Percentiles rank a stretch among this genome's conserved stretches.
phyloP scores from a whole-genome alignment of 805 yeast species.

The Lipomyces lipofer region DNA sequence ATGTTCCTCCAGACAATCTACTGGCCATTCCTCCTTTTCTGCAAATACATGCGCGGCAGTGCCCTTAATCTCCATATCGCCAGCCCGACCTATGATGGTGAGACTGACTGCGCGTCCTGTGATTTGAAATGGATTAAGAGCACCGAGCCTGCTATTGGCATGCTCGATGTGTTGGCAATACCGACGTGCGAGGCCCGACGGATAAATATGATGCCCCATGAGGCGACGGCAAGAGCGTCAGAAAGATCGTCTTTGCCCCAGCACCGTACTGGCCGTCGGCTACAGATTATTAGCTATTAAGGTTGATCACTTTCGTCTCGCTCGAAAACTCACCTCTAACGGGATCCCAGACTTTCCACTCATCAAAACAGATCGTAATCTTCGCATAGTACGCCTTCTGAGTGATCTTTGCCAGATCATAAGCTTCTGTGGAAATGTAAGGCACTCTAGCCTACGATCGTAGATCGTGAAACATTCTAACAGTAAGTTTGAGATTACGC shows the following conservation, averaged over 20 bases:
- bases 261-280: conserved; percentile 41
- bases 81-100: conserved; percentile 38
- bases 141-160: no score
- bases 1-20: conserved; percentile 40
- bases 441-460: no score
- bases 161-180: conserved; percentile 43
- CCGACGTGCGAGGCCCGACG: conserved; percentile 40
- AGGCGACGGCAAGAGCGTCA: conserved; percentile 42
- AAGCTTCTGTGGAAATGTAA: no score
- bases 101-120: conserved; percentile 24
- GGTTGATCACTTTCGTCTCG: no score
- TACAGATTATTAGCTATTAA: no score
- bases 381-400: conserved; percentile 26
- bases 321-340: no score
- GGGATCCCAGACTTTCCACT: conserved; percentile 45
- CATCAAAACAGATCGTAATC: conserved; percentile 41
- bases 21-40: conserved; percentile 37
- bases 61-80: conserved; percentile 39
- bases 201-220: conserved; percentile 42
- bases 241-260: conserved; percentile 40
- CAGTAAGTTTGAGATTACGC: no score
- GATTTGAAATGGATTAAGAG: conserved; percentile 35
- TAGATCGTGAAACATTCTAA: no score
- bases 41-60: conserved; percentile 41
- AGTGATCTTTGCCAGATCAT: conserved; percentile 38